Evolutionary conservation across 768 basidiomycete species (phyloP).

Genomic region (Phylloporus arenicola): DNA sequence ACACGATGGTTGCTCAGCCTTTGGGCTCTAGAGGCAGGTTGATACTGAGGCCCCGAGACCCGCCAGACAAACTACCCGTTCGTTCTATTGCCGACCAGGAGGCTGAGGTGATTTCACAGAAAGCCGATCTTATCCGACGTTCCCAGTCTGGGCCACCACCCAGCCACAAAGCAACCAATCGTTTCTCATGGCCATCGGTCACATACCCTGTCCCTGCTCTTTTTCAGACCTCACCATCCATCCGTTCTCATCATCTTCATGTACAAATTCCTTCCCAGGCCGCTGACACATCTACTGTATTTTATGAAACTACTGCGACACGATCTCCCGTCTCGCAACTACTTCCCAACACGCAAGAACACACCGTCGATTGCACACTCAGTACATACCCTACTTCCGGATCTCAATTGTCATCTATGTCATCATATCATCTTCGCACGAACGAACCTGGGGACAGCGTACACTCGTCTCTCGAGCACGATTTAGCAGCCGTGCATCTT

Average conservation of each 20-base stretch:
- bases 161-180: constrained; percentile 31
- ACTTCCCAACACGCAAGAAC: constrained; percentile 16
- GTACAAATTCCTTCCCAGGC: constrained; percentile 27
- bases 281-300: constrained; percentile 55
- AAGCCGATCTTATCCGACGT: constrained; percentile 38
- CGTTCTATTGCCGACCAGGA: constrained; percentile 5
- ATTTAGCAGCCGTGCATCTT: constrained; percentile 18
- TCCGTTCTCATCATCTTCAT: constrained; percentile 29
- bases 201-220: constrained; percentile 45
- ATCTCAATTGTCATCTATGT: constrained; percentile 32
- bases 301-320: constrained; percentile 53
- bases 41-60: constrained; percentile 11
- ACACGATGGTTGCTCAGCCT: constrained; percentile 5
- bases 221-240: constrained; percentile 38
- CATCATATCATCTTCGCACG: constrained; percentile 26
- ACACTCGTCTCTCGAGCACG: constrained; percentile 19
- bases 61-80: constrained; percentile 1
- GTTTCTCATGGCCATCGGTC: constrained; percentile 37
- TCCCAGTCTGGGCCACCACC: constrained; percentile 42
- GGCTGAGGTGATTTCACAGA: constrained; percentile 23
- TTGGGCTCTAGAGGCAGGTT: constrained; percentile 24
- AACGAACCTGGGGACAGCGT: constrained; percentile 9
- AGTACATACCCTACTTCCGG: constrained; percentile 27
- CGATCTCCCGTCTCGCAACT: constrained; percentile 24
- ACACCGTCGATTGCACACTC: constrained; percentile 19